A percentile compares a stretch with the other conserved stretches of the same genome.
Conservation (phyloP, 225 moss, liverwort and hornwort species). For the Thuidium tamariscinum region DNA sequence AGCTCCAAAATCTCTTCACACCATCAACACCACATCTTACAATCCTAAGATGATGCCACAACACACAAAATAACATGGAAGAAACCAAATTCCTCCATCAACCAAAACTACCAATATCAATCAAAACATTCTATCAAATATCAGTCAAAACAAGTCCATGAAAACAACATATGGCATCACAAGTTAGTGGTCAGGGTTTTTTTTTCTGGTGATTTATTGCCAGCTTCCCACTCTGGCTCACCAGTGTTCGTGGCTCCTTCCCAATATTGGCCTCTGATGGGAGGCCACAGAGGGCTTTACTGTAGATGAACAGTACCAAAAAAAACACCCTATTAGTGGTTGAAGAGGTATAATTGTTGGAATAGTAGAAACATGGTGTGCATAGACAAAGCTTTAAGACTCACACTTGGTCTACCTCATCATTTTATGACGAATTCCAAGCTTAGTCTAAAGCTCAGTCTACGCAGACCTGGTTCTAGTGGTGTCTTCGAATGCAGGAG, state of each 20-base stretch:
- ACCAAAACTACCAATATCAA: neutral
- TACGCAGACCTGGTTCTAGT: neutral
- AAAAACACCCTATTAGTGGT: too few relatives aligned
- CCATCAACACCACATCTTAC: neutral
- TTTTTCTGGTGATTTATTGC: too few relatives aligned
- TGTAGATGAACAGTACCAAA: too few relatives aligned
- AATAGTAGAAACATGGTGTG: neutral
- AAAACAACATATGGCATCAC: neutral
- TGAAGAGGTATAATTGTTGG: too few relatives aligned
- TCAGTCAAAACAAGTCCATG: too few relatives aligned
- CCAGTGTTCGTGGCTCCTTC: too few relatives aligned
- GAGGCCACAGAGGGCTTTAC: too few relatives aligned
- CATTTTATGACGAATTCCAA: neutral
- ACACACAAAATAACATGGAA: neutral
- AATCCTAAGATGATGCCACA: neutral
- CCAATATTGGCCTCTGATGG: too few relatives aligned
- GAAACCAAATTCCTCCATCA: neutral
- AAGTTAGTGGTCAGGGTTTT: too few relatives aligned
- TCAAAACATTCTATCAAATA: neutral
- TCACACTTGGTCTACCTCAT: neutral
- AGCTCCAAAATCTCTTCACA: neutral
- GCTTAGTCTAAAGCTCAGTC: neutral
- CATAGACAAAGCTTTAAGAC: neutral
- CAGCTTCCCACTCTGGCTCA: too few relatives aligned
- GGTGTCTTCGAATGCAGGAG: neutral